These are phyloP conservation scores for Kwoniella sp. DNA, from an alignment of 768 basidiomycete species.

Conservation along the genomic window DNA sequence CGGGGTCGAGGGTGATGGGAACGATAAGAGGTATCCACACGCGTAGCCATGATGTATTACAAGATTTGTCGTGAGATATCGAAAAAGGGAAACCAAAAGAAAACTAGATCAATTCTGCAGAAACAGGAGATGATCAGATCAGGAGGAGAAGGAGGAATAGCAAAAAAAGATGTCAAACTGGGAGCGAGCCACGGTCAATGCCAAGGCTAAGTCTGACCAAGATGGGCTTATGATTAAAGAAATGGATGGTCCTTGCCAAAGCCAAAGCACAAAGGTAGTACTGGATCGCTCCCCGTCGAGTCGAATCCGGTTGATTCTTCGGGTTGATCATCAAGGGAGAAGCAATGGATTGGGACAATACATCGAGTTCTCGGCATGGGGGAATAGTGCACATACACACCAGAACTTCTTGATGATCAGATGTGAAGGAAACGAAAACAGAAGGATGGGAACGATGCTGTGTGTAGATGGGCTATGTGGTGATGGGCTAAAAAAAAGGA, in stretches of 20 bases:
- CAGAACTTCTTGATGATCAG: not conserved
- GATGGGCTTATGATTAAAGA: not conserved
- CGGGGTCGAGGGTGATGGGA: conserved; percentile 12
- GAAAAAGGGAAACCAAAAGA: not conserved
- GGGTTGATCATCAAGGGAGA: not conserved
- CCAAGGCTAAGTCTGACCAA: not conserved
- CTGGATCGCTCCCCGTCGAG: not conserved
- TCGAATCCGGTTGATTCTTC: conserved; percentile 1
- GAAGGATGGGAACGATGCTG: not conserved
- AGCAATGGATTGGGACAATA: not conserved
- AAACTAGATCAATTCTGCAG: not conserved
- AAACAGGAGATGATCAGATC: not conserved
- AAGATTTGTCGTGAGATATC: not conserved
- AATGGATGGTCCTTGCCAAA: conserved; percentile 10
- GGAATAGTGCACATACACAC: conserved; percentile 6
- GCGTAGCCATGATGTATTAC: conserved; percentile 1
- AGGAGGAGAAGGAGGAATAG: too few species aligned
- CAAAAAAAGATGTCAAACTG: not conserved
- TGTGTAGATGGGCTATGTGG: not conserved
- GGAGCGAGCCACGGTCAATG: conserved; percentile 1
- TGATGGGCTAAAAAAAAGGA: not conserved
- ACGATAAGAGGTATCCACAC: not conserved
- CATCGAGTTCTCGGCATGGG: not conserved
- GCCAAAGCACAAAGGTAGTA: conserved; percentile 14
- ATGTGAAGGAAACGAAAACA: not conserved